Conservation (phyloP, 2,329 filamentous ascomycete species). For the Biscogniauxia mediterranea region DNA sequence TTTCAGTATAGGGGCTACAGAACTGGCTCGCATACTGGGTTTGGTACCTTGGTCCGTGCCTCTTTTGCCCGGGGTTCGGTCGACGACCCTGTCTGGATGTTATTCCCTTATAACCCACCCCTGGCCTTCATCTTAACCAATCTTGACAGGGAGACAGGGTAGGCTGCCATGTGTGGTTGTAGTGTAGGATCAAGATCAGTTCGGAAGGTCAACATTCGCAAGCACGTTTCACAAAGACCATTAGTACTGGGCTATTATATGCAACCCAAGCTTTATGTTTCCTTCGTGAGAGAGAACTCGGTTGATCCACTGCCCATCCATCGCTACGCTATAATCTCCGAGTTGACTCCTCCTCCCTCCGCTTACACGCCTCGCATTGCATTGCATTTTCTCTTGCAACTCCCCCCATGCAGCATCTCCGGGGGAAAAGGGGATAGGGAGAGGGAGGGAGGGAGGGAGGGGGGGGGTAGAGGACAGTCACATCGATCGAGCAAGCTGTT, state of each 20-base stretch:
- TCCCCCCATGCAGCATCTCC: not conserved
- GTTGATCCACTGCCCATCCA: not conserved
- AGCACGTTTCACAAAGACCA: not conserved
- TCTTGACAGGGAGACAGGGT: not conserved
- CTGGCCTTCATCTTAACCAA: not conserved
- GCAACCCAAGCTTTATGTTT: not conserved
- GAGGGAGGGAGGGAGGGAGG: no score
- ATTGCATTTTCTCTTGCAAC: not conserved
- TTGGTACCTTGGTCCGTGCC: constrained; percentile 1
- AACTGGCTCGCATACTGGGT: not conserved
- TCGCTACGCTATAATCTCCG: not conserved
- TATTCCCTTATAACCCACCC: not conserved
- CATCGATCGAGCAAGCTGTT: not conserved
- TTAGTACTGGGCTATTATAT: not conserved
- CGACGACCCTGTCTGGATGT: not conserved
- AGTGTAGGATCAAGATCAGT: not conserved
- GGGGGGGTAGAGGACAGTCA: not conserved
- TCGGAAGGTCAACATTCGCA: not conserved
- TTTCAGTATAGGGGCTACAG: constrained; percentile 22
- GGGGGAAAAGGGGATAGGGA: not conserved
- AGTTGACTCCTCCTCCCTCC: not conserved
- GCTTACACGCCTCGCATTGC: not conserved
- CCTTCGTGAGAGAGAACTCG: not conserved
- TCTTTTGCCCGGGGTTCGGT: not conserved
- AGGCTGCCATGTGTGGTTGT: not conserved